Evolutionary conservation across 2,329 filamentous ascomycete species (phyloP).

Genomic region (Pseudogymnoascus sp.): DNA sequence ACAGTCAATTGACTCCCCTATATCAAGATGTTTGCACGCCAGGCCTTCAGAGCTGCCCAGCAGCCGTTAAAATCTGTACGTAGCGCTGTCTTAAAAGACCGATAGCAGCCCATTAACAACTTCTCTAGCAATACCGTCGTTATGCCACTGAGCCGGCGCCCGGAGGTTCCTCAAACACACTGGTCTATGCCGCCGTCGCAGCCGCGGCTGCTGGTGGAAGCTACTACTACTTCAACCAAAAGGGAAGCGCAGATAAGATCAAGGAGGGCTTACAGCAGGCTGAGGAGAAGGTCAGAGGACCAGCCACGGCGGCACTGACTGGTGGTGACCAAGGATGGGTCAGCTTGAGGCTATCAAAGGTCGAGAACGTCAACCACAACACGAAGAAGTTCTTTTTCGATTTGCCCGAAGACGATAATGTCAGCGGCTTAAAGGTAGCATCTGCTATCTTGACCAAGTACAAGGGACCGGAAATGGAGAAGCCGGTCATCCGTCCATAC

Average conservation of each 20-base stretch:
- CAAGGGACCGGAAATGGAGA: constrained; percentile 73
- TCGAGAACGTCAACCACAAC: constrained; percentile 83
- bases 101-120: constrained; percentile 12
- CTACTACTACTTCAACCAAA: constrained; percentile 44
- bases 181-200: constrained; percentile 53
- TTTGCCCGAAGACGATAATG: constrained; percentile 72
- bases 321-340: constrained; percentile 89
- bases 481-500: constrained; percentile 84
- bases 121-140: constrained; percentile 49
- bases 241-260: constrained; percentile 43
- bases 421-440: constrained; percentile 72
- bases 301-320: constrained; percentile 48
- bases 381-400: constrained; percentile 88
- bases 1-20: constrained; percentile 9
- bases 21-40: constrained; percentile 57
- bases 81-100: constrained; percentile 12
- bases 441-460: constrained; percentile 90
- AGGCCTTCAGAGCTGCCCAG: constrained; percentile 53
- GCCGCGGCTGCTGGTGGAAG: constrained; percentile 48
- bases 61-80: constrained; percentile 55
- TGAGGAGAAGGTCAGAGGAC: constrained; percentile 42
- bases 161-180: constrained; percentile 44
- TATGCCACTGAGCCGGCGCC: constrained; percentile 59
- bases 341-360: constrained; percentile 66
- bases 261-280: constrained; percentile 47